These are phyloP conservation scores for Boletus coccyginus DNA, from an alignment of 768 basidiomycete species.

Conservation along the genomic window DNA sequence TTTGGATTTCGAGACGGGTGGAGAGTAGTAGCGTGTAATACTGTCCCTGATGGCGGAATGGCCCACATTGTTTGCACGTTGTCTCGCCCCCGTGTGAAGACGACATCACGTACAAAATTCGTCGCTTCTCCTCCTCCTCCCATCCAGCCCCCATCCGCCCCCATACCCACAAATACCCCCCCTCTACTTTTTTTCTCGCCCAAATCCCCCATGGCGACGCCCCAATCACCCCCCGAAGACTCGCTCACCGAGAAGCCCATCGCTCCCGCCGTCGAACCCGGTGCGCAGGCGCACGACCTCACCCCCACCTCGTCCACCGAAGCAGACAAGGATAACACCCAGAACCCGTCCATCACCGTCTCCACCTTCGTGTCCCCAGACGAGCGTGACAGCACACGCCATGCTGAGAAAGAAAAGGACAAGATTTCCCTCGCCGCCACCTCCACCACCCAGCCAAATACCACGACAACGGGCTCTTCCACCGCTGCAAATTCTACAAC, in stretches of 20 bases:
- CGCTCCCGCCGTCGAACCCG: slow-evolving; percentile 14
- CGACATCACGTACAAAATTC: slow-evolving; percentile 27
- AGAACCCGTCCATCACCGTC: slow-evolving; percentile 34
- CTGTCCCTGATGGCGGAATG: not conserved
- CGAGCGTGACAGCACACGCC: slow-evolving; percentile 32
- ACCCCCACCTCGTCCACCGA: slow-evolving; percentile 32
- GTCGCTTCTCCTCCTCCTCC: slow-evolving; percentile 15
- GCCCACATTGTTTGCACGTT: slow-evolving; percentile 29
- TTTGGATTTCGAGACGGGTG: slow-evolving; percentile 38
- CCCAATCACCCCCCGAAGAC: slow-evolving; percentile 16
- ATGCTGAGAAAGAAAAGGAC: slow-evolving; percentile 42
- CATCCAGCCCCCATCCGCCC: not conserved
- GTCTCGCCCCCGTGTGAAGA: slow-evolving; percentile 26
- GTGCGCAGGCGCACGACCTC: slow-evolving; percentile 29
- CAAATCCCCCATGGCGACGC: slow-evolving; percentile 22
- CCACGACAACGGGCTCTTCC: slow-evolving; percentile 24
- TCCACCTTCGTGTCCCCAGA: slow-evolving; percentile 33
- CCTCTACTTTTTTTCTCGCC: not conserved
- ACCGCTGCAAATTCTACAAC: slow-evolving; percentile 22
- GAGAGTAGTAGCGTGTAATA: slow-evolving; percentile 16
- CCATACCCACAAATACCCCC: slow-evolving; percentile 32
- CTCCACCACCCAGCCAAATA: slow-evolving; percentile 41
- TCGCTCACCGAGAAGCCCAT: slow-evolving; percentile 22
- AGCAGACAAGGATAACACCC: slow-evolving; percentile 36
- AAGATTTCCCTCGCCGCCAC: slow-evolving; percentile 46